These are phyloP conservation scores for Cylindrotheca closterium DNA, from an alignment of 108 stramenopile species.

Conservation along the genomic window DNA sequence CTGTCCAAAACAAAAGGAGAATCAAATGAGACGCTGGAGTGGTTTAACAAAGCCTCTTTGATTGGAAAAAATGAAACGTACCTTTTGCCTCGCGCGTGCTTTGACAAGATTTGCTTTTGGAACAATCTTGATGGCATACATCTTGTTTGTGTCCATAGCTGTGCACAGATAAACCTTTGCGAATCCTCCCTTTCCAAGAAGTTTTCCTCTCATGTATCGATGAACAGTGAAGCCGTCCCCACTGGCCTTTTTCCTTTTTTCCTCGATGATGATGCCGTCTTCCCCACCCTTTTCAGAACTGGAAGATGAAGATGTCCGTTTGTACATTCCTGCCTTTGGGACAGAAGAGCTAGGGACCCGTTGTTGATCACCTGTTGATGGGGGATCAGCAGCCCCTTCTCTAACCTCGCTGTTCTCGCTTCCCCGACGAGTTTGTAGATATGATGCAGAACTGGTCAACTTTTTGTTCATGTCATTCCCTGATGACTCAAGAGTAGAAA, in stretches of 20 bases:
- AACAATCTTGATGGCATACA: constrained; percentile 92
- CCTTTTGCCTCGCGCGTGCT: constrained; percentile 87
- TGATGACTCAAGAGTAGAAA: constrained; percentile 36
- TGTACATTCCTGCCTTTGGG: background rate
- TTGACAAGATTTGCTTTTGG: constrained; percentile 91
- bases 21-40: background rate
- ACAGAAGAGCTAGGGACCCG: too few relatives aligned
- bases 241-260: constrained; percentile 64
- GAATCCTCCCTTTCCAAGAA: constrained; percentile 93
- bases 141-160: constrained; percentile 75
- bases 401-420: constrained; percentile 14
- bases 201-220: constrained; percentile 73
- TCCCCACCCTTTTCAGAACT: constrained; percentile 2
- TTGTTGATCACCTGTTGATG: background rate
- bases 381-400: constrained; percentile 4
- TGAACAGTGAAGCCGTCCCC: constrained; percentile 86
- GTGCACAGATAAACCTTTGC: constrained; percentile 91
- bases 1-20: constrained; percentile 35
- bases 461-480: constrained; percentile 35
- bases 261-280: constrained; percentile 64
- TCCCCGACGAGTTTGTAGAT: background rate
- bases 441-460: constrained; percentile 21
- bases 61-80: constrained; percentile 29
- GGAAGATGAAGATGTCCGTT: constrained; percentile 15
- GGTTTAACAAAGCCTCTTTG: background rate